phyloP scores from a whole-genome alignment of 345 rosid species.

The Clarkia xantiana region DNA sequence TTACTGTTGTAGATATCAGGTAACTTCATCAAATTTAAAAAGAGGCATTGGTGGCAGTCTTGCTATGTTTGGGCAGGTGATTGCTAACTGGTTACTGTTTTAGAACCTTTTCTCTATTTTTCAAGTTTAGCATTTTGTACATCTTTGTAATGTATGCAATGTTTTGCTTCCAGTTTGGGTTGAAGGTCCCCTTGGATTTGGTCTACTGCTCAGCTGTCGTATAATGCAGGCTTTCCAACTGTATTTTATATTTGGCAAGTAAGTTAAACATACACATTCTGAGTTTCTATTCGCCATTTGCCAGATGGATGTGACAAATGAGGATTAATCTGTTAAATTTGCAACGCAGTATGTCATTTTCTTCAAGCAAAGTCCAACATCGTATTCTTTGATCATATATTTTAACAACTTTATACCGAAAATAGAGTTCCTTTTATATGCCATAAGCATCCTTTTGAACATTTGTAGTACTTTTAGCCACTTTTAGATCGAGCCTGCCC shows the following conservation, averaged over 20 bases:
- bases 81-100: not conserved
- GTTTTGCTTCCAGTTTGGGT: constrained; percentile 55
- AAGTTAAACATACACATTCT: constrained; percentile 10
- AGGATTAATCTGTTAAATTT: too few species aligned
- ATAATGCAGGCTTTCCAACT: constrained; percentile 75
- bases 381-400: too few species aligned
- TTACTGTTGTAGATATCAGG: constrained; percentile 37
- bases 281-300: not conserved
- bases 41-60: constrained; percentile 54
- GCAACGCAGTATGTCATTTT: too few species aligned
- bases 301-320: not conserved
- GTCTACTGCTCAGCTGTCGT: constrained; percentile 78
- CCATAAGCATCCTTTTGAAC: too few species aligned
- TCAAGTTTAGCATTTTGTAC: not conserved
- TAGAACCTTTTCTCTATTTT: not conserved
- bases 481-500: too few species aligned
- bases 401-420: too few species aligned
- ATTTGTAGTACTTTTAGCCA: too few species aligned
- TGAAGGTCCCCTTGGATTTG: constrained; percentile 89
- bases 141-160: constrained; percentile 1
- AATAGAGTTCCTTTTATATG: too few species aligned
- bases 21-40: constrained; percentile 28
- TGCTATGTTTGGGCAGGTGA: constrained; percentile 93
- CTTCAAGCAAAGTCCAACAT: too few species aligned
- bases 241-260: constrained; percentile 76